Evolutionary conservation across 1,139 yeast genomes (phyloP).

Genomic region (Yamadazyma dendronema): DNA sequence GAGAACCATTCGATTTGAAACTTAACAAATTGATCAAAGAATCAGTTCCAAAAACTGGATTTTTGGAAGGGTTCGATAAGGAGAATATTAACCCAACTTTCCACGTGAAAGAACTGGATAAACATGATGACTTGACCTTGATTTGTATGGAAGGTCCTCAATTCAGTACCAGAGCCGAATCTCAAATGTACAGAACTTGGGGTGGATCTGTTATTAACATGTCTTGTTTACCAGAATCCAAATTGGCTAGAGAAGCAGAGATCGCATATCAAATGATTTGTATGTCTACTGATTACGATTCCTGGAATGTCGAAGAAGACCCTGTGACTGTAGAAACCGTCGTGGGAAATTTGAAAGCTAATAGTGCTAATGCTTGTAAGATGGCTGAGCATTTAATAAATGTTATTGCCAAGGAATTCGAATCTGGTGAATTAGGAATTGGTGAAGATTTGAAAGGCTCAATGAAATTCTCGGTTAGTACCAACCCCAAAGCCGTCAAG

Average conservation of each 20-base stretch:
- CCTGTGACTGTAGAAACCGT: slow-evolving; percentile 97
- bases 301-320: slow-evolving; percentile 94
- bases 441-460: slow-evolving; percentile 73
- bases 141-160: slow-evolving; percentile 99
- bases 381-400: slow-evolving; percentile 70
- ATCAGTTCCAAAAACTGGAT: slow-evolving; percentile 49
- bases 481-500: slow-evolving; percentile 74
- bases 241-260: slow-evolving; percentile 96
- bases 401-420: slow-evolving; percentile 61
- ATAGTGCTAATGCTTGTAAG: slow-evolving; percentile 79
- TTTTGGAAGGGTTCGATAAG: slow-evolving; percentile 49
- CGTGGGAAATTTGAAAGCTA: slow-evolving; percentile 85
- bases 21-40: slow-evolving; percentile 66
- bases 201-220: slow-evolving; percentile 95
- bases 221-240: slow-evolving; percentile 95
- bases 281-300: slow-evolving; percentile 98
- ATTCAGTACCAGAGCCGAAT: slow-evolving; percentile 96
- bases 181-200: slow-evolving; percentile 80
- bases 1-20: slow-evolving; percentile 88
- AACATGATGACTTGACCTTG: slow-evolving; percentile 63
- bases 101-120: slow-evolving; percentile 54
- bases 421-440: slow-evolving; percentile 48
- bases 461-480: slow-evolving; percentile 80
- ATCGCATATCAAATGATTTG: slow-evolving; percentile 96
- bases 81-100: slow-evolving; percentile 39